These are phyloP conservation scores for Colletotrichum destructivum DNA, from an alignment of 2,329 filamentous ascomycete species.

Conservation along the genomic window DNA sequence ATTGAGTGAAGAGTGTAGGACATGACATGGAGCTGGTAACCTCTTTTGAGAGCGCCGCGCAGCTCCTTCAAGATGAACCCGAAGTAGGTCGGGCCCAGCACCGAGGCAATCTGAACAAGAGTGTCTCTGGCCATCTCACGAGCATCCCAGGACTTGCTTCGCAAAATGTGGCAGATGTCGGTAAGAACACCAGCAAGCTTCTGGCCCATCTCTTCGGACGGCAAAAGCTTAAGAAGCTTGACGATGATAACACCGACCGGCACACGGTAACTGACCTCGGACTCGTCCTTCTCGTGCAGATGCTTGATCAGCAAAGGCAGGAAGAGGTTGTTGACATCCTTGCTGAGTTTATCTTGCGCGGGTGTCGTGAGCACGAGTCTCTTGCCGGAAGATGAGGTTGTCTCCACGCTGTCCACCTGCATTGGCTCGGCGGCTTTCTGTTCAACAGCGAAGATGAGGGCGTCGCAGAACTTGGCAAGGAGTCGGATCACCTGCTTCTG, in stretches of 20 bases:
- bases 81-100: conserved; percentile 87
- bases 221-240: conserved; percentile 87
- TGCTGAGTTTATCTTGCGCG: conserved; percentile 74
- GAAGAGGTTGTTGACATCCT: conserved; percentile 82
- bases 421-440: conserved; percentile 56
- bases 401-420: conserved; percentile 56
- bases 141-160: conserved; percentile 89
- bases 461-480: conserved; percentile 85
- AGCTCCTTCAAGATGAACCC: conserved; percentile 96
- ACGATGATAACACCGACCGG: conserved; percentile 91
- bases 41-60: conserved; percentile 83
- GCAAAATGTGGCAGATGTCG: conserved; percentile 92
- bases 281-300: conserved; percentile 94
- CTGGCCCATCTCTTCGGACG: conserved; percentile 78
- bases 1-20: conserved; percentile 97
- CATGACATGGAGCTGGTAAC: conserved; percentile 94
- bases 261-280: conserved; percentile 92
- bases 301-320: conserved; percentile 86
- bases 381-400: conserved; percentile 44
- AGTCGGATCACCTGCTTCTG: conserved; percentile 90
- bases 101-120: conserved; percentile 83
- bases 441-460: conserved; percentile 72
- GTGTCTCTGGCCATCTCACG: conserved; percentile 93
- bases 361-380: conserved; percentile 78
- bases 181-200: conserved; percentile 87